Percentiles rank a stretch among this genome's conserved stretches.
Evolutionary conservation across 1,139 yeast species (phyloP).

Genomic region (Diutina neorugosa): DNA sequence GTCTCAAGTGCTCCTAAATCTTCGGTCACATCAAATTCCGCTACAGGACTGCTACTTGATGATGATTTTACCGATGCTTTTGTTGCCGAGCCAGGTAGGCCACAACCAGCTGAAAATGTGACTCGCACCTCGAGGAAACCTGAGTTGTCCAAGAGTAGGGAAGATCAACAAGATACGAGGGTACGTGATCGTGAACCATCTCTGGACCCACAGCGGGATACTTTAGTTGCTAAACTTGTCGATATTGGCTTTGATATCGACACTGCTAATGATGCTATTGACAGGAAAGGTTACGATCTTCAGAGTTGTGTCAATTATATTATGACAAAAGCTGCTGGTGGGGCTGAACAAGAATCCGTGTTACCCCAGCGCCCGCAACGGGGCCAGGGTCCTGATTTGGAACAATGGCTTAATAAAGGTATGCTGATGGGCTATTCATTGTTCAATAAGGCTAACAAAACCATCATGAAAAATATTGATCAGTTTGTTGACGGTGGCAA

Average conservation of each 20-base stretch:
- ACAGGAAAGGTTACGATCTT: constrained; percentile 43
- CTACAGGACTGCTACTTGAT: constrained; percentile 19
- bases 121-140: background rate
- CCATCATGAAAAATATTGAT: constrained; percentile 54
- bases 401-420: constrained; percentile 41
- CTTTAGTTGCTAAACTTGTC: constrained; percentile 52
- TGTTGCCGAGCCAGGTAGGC: constrained; percentile 2
- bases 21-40: constrained; percentile 7
- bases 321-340: constrained; percentile 26
- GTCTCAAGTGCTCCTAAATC: constrained; percentile 5
- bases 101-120: background rate
- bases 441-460: constrained; percentile 48
- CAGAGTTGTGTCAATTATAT: constrained; percentile 57
- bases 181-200: background rate
- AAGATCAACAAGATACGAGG: background rate
- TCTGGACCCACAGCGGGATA: constrained; percentile 20
- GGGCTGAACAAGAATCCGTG: constrained; percentile 17
- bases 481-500: constrained; percentile 25
- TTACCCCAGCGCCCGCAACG: constrained; percentile 39
- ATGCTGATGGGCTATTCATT: constrained; percentile 30
- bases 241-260: constrained; percentile 72
- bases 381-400: constrained; percentile 35
- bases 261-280: constrained; percentile 50
- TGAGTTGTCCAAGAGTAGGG: background rate
- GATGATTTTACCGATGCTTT: constrained; percentile 34